Base-by-base conservation (phyloP, 164 flowering plant genomes). In the Taxillus chinensis region DNA sequence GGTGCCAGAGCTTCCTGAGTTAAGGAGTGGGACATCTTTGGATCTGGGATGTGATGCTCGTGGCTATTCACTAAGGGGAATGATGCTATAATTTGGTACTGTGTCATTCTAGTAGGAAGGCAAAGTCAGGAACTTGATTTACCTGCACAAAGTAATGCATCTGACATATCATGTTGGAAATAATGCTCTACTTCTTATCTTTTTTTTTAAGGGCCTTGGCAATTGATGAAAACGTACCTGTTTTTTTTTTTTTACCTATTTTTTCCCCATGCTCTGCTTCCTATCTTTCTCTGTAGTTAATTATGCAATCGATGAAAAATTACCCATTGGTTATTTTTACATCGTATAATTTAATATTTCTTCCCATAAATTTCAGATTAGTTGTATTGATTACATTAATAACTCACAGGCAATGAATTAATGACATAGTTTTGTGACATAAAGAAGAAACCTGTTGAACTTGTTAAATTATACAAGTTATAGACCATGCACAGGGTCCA, bases 41-140 rank as follows among this genome's bases (percentile, higher is more conserved):
- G 96, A 89, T 68, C 68, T 95, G 70, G 99, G 99, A 45, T 95
- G 99, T 74, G 95, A 91, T 86, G 76, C 91, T 13, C 75, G 80
- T 40, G 98, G 98, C 46, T 80, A 82, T 74, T 87, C 99, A 57
- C 96, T 70, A 90, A 89, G 46, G 97, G 96, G 69, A 63, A 52
- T 60, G 87, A 83, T 62, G 74, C 82, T 42, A 42, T 40, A 40
- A 73, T 81, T 53, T 95, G 99, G 99, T 91, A 95, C 67, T 95
- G 97, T 73, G 89, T 86, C 54, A 69, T 95, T 68, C 70, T 87
- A 49, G 89, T 83, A 5, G 97, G 99, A 73, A 87, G 97, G 68
- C 82, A 45, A 13, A 78, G 99, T 68, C 67, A 63, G 46, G 99
- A 89, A 68, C 84, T 95, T 54, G 79, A 76, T 65, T 65, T 73